These are phyloP conservation scores for Zopfochytrium polystomum DNA, from an alignment of 371 early-diverging fungal genomes.

Conservation along the genomic window DNA sequence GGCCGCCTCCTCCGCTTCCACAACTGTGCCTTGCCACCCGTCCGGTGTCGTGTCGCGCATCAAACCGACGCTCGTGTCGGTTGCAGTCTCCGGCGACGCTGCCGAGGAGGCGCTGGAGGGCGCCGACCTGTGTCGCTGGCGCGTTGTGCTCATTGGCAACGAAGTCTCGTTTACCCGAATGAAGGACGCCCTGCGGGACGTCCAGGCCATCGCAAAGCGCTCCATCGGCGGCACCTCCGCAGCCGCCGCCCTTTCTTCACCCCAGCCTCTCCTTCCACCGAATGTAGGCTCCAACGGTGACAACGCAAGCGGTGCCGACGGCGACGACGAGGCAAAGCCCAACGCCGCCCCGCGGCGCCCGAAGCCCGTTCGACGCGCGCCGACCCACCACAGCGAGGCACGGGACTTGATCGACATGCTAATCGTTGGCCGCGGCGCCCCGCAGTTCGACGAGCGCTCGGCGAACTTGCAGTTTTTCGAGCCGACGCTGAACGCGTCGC, in stretches of 20 bases:
- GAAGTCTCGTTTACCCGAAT: not conserved
- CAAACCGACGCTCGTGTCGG: not conserved
- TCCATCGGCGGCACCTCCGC: not conserved
- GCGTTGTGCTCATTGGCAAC: not conserved
- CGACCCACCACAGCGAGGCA: no score
- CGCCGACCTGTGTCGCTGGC: not conserved
- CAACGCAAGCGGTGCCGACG: no score
- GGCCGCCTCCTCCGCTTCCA: no score
- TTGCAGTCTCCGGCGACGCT: slow-evolving; percentile 1
- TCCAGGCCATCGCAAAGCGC: no score
- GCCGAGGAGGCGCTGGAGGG: not conserved
- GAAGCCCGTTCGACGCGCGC: no score
- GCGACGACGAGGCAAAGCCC: no score
- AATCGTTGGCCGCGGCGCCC: slow-evolving; percentile 1
- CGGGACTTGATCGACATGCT: no score
- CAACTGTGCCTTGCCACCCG: no score
- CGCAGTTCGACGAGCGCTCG: no score
- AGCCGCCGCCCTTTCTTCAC: not conserved
- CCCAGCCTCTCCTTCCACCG: not conserved
- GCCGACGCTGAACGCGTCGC: not conserved
- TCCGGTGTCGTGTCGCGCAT: not conserved
- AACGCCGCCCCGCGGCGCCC: no score
- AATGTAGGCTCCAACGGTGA: not conserved
- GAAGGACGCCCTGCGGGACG: no score
- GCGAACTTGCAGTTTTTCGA: not conserved